Base-by-base conservation (phyloP, 2,329 filamentous ascomycete species). In the Penicillium griseofulvum region DNA sequence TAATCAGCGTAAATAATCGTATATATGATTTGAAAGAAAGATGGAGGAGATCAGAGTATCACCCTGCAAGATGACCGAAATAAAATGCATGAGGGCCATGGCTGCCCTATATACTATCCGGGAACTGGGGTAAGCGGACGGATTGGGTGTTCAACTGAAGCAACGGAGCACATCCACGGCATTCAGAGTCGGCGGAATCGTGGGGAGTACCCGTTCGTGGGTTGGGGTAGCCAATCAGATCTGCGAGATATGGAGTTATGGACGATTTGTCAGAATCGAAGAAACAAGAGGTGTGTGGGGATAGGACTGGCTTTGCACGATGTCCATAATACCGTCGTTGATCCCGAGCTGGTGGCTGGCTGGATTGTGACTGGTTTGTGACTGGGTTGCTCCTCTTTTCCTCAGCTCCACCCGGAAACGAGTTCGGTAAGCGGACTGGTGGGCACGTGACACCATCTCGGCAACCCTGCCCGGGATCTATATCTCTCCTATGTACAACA, bases 171-270 rank as follows among this genome's bases (percentile, higher is more conserved):
- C 60, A 65, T 67, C 57, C 64, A 68, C 70, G 70, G 70, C 70
- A 73, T 65, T 72, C 65, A 67, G 56, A 49, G 54, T 71, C 68
- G 68, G 69, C 59, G 70, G 65, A 62, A 66, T 66, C 57, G 61
- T 61, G 59, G 63, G 56, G 58, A 56, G 55, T 46, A 56, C 38
- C 36, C 45, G 48, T 47, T 38, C 28, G 33, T 54, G 56, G 50
- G 55, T 36, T 39, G 39, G 42, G 41, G 7, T 10, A 33, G 26
- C 56, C 57, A 60, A 58, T 60, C 34, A 49, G 36, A 9, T 36
- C n/a, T 28, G 19, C 2, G 22, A 43, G 16, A 53, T 34, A 48
- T n/a, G 22, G 36, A 41, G 24, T 44, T 12, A 48, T 44, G 37
- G 37, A 19, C 5, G 41, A 42, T 54, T 55, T 47, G 56, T 56